These are phyloP conservation scores for Trametes versicolor DNA, from an alignment of 1,284 basidiomycete species.

Conservation along the genomic window DNA sequence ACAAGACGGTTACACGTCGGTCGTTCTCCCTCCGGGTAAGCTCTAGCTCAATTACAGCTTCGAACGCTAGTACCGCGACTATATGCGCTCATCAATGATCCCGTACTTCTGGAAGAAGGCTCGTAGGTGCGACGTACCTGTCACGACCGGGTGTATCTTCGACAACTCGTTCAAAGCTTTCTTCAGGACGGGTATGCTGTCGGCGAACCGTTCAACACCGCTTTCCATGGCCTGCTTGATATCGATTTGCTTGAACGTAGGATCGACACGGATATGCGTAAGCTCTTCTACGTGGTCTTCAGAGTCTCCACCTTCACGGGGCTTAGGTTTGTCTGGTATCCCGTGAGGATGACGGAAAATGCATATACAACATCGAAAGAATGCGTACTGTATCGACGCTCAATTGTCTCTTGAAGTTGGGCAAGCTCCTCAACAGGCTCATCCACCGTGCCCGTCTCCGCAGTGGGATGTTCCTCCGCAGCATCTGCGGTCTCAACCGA, in stretches of 20 bases:
- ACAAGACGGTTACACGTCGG: conserved; percentile 49
- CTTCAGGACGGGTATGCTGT: conserved; percentile 6
- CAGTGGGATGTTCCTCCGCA: background rate
- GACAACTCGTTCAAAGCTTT: conserved; percentile 10
- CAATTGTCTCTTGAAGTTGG: background rate
- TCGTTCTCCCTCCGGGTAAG: conserved; percentile 44
- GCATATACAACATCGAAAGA: background rate
- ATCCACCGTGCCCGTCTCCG: background rate
- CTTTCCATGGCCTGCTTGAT: conserved; percentile 13
- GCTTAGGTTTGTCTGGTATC: background rate
- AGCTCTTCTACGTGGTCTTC: conserved; percentile 1
- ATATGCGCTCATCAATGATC: background rate
- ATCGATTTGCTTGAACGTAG: conserved; percentile 8
- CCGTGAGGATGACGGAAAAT: background rate
- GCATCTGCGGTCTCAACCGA: background rate
- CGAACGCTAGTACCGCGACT: conserved; percentile 57
- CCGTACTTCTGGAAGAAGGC: background rate
- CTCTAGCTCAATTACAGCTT: conserved; percentile 52
- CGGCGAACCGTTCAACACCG: conserved; percentile 9
- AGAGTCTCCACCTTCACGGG: background rate
- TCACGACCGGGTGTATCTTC: conserved; percentile 14
- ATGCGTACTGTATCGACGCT: conserved; percentile 4
- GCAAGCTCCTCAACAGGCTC: conserved; percentile 2
- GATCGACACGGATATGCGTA: conserved; percentile 5
- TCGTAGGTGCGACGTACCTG: background rate